Evolutionary conservation across 2,329 filamentous ascomycete species (phyloP), one percentile per base, ranked within the genome.

Genomic region (Apiospora aurea): DNA sequence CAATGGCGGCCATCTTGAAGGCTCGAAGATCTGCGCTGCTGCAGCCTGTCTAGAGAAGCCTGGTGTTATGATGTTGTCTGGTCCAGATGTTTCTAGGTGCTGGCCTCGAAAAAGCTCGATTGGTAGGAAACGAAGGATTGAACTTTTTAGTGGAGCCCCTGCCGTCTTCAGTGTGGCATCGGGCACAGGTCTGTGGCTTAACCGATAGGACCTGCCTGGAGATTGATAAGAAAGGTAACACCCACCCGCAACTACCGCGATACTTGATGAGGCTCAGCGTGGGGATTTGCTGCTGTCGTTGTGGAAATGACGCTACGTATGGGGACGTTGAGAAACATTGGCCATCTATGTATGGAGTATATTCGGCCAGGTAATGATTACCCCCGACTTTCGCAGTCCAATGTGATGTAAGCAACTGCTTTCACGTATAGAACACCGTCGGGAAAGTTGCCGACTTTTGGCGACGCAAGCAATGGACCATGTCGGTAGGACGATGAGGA

Each of bases 1-100:
- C 92, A 72, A 96, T 92, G 57, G 91, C 92, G 1, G 95, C 90
- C 94, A 97, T 97, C 73, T 66, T 76, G 29, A 34, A 8, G n/a
- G 38, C 16, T 61, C 14, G n/a, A n/a, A 41, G 10, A 8, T 26
- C 41, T 69, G 57, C 57, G 16, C 51, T 64, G 49, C 24, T 64
- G 21, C 18, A 38, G 16, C 53, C 34, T 61, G 16, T 10, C 8
- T 61, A 11, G 18, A 34, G 7, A 38, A 11, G 8, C 38, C 6
- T 3, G 16, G 16, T 6, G 53, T 21, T 21, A 21, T n/a, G 34
- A 21, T n/a, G 34, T 64, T 24, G 34, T 64, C 57, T 21, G 18
- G 5, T 41, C 11, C 29, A 38, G 34, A 41, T 64, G 57, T n/a
- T 41, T 64, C 34, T 13, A 41, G 57, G 34, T 34, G 53, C 41